phyloP scores from a whole-genome alignment of 768 basidiomycete species.

The Mrakia hoshinonis region DNA sequence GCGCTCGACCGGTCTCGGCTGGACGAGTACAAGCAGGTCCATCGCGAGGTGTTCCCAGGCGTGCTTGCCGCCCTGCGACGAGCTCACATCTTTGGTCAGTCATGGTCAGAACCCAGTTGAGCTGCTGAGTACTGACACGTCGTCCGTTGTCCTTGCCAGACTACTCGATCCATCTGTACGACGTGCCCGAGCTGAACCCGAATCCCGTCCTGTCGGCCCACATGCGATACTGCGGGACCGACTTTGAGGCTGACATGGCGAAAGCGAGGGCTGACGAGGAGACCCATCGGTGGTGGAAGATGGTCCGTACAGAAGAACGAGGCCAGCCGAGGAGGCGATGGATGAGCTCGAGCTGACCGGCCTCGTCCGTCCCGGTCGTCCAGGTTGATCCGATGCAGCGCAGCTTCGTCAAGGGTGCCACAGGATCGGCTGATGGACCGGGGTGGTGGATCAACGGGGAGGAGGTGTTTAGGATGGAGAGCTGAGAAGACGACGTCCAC shows the following conservation, averaged over 20 bases:
- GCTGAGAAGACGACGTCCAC: slow-evolving; percentile 29
- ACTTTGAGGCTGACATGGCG: slow-evolving; percentile 61
- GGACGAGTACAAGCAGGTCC: slow-evolving; percentile 47
- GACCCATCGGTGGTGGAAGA: slow-evolving; percentile 66
- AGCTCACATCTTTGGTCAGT: slow-evolving; percentile 50
- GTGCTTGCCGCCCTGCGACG: slow-evolving; percentile 57
- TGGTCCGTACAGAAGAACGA: slow-evolving; percentile 37
- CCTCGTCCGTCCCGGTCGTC: neutral
- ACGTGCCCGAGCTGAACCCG: slow-evolving; percentile 37
- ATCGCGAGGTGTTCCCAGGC: slow-evolving; percentile 58
- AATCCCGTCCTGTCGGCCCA: slow-evolving; percentile 56
- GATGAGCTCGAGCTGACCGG: neutral
- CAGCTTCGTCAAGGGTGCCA: slow-evolving; percentile 60
- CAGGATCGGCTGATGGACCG: slow-evolving; percentile 57
- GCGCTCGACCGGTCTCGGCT: slow-evolving; percentile 47
- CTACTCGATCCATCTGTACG: slow-evolving; percentile 67
- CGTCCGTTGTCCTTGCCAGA: slow-evolving; percentile 41
- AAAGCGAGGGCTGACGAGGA: slow-evolving; percentile 56
- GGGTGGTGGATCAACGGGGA: slow-evolving; percentile 58
- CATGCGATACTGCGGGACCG: slow-evolving; percentile 62
- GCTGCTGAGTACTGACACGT: neutral
- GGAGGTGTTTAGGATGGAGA: slow-evolving; percentile 65
- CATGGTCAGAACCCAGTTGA: no score
- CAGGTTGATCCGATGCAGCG: slow-evolving; percentile 53
- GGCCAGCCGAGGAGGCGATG: neutral